Base-by-base conservation (phyloP, 2,329 filamentous ascomycete species). In the Colletotrichum liriopes region DNA sequence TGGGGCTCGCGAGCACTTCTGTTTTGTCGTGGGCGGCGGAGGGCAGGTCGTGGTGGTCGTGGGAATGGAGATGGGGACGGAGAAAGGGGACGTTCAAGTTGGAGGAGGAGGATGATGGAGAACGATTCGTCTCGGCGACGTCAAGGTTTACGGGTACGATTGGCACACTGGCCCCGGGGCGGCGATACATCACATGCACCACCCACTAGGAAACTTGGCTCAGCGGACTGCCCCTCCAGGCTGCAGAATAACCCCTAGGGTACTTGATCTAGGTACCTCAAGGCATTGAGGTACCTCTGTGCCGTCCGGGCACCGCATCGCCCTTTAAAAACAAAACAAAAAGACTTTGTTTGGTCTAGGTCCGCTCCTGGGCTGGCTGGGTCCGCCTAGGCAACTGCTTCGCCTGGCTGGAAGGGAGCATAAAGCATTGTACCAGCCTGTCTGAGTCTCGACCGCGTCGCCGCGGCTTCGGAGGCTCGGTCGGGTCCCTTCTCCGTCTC, bases 141-240 rank as follows among this genome's bases (percentile, higher is more conserved):
- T 70, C 70, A 72, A 72, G 65, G 54, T 43, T 67, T 71, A 62
- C 43, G 58, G 43, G 32, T 43, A 59, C 60, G 18, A 55, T 65
- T 47, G 59, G 32, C 23, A 41, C 32, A 55, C 59, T 70, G 54
- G 65, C 54, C 45, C 35, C 35, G 64, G 45, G 41, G 43, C 18
- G 49, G 52, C 43, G 58, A 52, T 69, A 72, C 70, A 72, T 72
- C 70, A 72, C 70, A 65, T 64, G 70, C 60, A 52, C 60, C 56
- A 32, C 54, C 63, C 43, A 68, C 58, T 61, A 54, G 32, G 58
- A 32, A 59, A 37, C 65, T 59, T 64, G 52, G 65, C 23, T 64
- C 43, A 56, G 65, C 29, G 61, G 61, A 20, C 54, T 41, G 52
- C 65, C 69, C 65, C 51, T 63, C 65, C 58, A 68, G 69, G 65